Conservation (phyloP, 2,329 filamentous ascomycete species). For the Blastomyces emzantsi region DNA sequence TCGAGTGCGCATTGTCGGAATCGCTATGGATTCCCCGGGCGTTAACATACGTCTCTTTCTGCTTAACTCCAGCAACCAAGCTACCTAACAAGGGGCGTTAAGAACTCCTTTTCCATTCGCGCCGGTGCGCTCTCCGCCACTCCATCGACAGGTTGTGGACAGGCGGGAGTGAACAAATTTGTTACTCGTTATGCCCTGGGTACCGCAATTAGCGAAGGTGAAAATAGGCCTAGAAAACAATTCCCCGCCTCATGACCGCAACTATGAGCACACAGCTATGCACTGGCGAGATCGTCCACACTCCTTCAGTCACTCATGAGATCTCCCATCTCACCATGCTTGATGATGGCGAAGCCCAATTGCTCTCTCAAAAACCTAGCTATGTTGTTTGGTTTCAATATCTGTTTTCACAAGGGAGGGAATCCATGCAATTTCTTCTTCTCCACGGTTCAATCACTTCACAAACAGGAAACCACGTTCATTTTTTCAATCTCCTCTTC, state of each 20-base stretch:
- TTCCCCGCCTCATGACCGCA: neutral
- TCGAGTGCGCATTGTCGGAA: neutral
- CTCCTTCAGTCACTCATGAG: neutral
- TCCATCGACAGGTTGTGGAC: neutral
- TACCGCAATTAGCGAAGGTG: neutral
- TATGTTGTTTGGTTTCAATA: too few species aligned
- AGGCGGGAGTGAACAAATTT: neutral
- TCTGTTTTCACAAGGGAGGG: too few species aligned
- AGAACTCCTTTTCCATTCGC: neutral
- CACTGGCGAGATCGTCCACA: neutral
- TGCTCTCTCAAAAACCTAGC: too few species aligned
- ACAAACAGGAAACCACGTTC: neutral
- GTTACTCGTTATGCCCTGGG: neutral
- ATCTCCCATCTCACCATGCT: neutral
- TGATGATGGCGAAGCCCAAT: too few species aligned
- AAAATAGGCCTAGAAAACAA: neutral
- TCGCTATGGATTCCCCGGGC: neutral
- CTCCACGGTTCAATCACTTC: too few species aligned
- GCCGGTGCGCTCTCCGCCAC: neutral
- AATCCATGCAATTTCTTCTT: too few species aligned
- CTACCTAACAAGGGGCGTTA: neutral
- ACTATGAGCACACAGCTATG: neutral
- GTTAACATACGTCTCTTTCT: neutral
- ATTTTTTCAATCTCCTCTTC: too few species aligned
- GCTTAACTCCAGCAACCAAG: neutral